Conservation (phyloP, 352 stramenopile genomes). For the Blastocystis sp. region DNA sequence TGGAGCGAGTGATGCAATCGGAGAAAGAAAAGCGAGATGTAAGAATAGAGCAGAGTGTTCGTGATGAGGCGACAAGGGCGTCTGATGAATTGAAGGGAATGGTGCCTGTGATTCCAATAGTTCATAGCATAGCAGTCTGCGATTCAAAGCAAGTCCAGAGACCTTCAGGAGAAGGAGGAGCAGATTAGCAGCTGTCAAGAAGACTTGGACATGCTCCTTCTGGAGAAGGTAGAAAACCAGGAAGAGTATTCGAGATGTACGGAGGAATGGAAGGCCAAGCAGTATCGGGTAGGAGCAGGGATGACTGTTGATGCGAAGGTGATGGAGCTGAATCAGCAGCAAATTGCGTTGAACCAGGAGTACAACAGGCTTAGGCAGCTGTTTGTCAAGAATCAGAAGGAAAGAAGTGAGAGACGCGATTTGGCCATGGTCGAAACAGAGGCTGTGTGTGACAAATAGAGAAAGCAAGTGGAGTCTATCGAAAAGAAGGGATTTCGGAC, state of each 20-base stretch:
- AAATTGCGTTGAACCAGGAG: conserved; percentile 12
- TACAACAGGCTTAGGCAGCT: not conserved
- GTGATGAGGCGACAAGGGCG: conserved; percentile 1
- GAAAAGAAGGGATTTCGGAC: not conserved
- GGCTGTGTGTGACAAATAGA: too few species aligned
- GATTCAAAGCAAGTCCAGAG: not conserved
- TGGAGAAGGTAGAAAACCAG: conserved; percentile 13
- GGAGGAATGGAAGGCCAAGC: conserved; percentile 1
- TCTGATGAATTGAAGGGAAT: not conserved
- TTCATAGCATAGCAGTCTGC: not conserved
- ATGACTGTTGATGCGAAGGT: not conserved
- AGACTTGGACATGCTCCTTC: conserved; percentile 12
- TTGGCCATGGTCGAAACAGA: not conserved
- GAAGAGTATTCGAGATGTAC: not conserved
- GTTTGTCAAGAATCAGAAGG: not conserved
- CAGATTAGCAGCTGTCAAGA: not conserved
- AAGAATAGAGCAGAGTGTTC: not conserved
- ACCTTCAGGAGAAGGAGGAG: not conserved
- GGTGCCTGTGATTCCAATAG: not conserved
- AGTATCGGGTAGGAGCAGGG: not conserved
- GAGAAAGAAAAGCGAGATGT: conserved; percentile 1
- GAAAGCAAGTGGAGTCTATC: too few species aligned
- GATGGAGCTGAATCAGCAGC: not conserved
- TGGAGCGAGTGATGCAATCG: not conserved
- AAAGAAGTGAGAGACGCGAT: not conserved